Percentiles rank a stretch among this genome's conserved stretches.
Evolutionary conservation across 352 stramenopile genomes (phyloP).

Genomic region (Phytophthora europaea): DNA sequence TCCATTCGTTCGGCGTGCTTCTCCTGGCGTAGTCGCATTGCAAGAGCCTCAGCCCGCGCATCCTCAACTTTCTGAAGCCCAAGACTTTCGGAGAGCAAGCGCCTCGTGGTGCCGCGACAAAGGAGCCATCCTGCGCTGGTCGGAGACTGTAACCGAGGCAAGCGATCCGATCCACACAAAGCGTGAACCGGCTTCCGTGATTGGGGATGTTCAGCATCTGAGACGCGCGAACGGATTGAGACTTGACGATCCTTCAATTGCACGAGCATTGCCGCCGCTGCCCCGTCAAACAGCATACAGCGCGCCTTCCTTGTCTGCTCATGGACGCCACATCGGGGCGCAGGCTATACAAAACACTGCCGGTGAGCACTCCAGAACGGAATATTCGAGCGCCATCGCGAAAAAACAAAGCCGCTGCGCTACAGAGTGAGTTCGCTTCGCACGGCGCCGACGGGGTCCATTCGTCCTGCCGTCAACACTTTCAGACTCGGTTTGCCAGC

Average conservation of each 20-base stretch:
- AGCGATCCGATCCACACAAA: constrained; percentile 33
- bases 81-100: not conserved
- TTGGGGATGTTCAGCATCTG: constrained; percentile 25
- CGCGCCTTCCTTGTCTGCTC: not conserved
- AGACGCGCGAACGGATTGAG: constrained; percentile 33
- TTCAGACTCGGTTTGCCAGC: constrained; percentile 4
- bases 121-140: constrained; percentile 10
- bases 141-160: constrained; percentile 6
- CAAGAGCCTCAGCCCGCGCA: constrained; percentile 1
- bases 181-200: constrained; percentile 36
- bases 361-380: constrained; percentile 16
- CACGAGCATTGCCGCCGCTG: constrained; percentile 22
- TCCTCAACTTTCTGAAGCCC: constrained; percentile 13
- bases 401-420: constrained; percentile 39
- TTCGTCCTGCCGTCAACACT: constrained; percentile 21
- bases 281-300: constrained; percentile 31
- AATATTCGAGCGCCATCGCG: constrained; percentile 24
- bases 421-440: constrained; percentile 33
- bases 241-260: constrained; percentile 34
- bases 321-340: not conserved
- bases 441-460: constrained; percentile 21
- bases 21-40: not conserved
- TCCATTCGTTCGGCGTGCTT: not conserved
- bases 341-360: constrained; percentile 11
- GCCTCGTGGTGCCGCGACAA: constrained; percentile 7